Evolutionary conservation across 768 basidiomycete genomes (phyloP).

Genomic region (Xanthoconium purpureum): DNA sequence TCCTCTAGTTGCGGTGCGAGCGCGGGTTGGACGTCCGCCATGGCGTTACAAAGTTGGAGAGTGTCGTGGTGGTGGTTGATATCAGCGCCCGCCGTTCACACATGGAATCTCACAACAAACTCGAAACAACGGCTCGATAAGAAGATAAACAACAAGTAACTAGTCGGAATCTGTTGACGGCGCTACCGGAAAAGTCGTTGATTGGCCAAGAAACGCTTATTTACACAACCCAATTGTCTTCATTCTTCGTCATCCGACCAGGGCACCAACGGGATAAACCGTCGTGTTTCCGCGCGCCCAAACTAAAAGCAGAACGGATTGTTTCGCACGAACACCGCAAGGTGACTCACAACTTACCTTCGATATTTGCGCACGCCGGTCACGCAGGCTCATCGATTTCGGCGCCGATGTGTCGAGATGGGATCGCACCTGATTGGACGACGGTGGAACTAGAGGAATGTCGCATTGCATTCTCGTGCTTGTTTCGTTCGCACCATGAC

Average conservation of each 20-base stretch:
- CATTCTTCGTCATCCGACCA: conserved; percentile 33
- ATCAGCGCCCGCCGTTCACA: background rate
- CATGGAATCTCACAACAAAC: background rate
- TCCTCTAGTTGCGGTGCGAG: conserved; percentile 43
- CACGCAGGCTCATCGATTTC: conserved; percentile 31
- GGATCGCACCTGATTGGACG: background rate
- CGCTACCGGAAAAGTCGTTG: conserved; percentile 9
- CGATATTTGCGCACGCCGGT: conserved; percentile 31
- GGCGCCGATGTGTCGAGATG: conserved; percentile 14
- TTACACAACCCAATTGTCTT: conserved; percentile 1
- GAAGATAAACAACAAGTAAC: background rate
- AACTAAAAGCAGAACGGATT: conserved; percentile 15
- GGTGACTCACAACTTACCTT: conserved; percentile 14
- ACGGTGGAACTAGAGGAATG: background rate
- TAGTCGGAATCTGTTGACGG: conserved; percentile 9
- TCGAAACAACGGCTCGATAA: background rate
- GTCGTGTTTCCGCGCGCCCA: conserved; percentile 26
- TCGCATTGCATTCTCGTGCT: too few species aligned
- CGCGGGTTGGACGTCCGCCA: conserved; percentile 33
- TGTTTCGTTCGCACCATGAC: background rate
- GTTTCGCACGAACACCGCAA: background rate
- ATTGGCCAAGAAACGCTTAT: conserved; percentile 17
- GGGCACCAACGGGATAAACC: conserved; percentile 28
- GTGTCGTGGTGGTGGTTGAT: background rate
- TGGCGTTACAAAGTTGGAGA: conserved; percentile 6